Evolutionary conservation across 768 basidiomycete genomes (phyloP).

Genomic region (Suillus fuscotomentosus): DNA sequence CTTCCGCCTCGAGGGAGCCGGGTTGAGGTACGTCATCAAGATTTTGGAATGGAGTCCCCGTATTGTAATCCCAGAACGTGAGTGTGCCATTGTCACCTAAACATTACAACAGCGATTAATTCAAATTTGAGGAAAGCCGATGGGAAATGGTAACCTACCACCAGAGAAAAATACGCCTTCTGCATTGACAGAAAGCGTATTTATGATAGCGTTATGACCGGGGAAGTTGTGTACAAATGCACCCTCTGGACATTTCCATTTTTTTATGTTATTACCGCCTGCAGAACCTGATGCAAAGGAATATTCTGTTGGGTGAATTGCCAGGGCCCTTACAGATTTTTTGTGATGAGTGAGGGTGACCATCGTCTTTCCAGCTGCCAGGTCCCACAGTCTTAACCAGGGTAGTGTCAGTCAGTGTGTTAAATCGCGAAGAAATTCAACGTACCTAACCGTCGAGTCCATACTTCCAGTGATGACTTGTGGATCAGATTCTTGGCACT

Average conservation of each 20-base stretch:
- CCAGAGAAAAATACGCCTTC: slow-evolving; percentile 98
- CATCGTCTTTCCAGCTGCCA: slow-evolving; percentile 97
- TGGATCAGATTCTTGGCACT: slow-evolving; percentile 95
- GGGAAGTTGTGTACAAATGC: slow-evolving; percentile 94
- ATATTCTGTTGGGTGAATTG: slow-evolving; percentile 96
- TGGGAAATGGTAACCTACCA: slow-evolving; percentile 48
- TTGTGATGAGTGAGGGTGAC: slow-evolving; percentile 99
- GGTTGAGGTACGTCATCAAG: slow-evolving; percentile 94
- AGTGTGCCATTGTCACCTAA: slow-evolving; percentile 89
- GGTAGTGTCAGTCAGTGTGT: slow-evolving; percentile 5
- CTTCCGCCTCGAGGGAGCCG: slow-evolving; percentile 96
- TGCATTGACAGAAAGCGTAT: slow-evolving; percentile 88
- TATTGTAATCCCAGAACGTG: slow-evolving; percentile 93
- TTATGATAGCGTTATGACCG: slow-evolving; percentile 97
- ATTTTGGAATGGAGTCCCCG: slow-evolving; percentile 93
- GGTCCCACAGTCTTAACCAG: slow-evolving; percentile 80
- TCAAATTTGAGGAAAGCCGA: not conserved
- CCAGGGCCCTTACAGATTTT: slow-evolving; percentile 92
- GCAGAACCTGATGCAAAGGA: slow-evolving; percentile 94
- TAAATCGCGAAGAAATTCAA: not conserved
- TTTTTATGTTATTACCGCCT: slow-evolving; percentile 99
- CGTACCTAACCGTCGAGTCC: slow-evolving; percentile 93
- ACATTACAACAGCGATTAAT: not conserved
- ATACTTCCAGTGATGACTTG: slow-evolving; percentile 98
- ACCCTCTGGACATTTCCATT: slow-evolving; percentile 99